phyloP scores from a whole-genome alignment of 805 yeast species.

The Metschnikowia hibisci region DNA sequence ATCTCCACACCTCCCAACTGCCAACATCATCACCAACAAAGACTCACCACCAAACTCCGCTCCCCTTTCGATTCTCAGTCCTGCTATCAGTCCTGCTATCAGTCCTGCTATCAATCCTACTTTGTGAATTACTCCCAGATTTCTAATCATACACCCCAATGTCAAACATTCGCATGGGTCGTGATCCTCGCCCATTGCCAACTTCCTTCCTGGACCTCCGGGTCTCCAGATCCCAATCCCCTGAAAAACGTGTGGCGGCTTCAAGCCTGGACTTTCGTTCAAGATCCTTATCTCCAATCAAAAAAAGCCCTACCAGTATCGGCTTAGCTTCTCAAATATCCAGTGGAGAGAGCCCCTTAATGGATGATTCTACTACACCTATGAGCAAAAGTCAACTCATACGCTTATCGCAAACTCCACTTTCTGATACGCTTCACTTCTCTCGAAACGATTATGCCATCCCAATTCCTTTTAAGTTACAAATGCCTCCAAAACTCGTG shows the following conservation, averaged over 20 bases:
- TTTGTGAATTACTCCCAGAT: not conserved
- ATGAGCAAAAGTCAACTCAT: slow-evolving; percentile 25
- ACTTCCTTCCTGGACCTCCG: not conserved
- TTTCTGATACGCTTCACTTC: slow-evolving; percentile 36
- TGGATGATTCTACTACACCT: slow-evolving; percentile 24
- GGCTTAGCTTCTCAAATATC: slow-evolving; percentile 19
- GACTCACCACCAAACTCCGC: too few relatives aligned
- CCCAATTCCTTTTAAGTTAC: slow-evolving; percentile 41
- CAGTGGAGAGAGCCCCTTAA: slow-evolving; percentile 8
- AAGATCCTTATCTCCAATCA: slow-evolving; percentile 34
- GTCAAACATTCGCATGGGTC: not conserved
- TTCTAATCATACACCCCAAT: not conserved
- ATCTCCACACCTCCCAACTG: too few relatives aligned
- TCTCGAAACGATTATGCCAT: slow-evolving; percentile 28
- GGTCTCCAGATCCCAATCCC: not conserved
- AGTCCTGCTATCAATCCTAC: too few relatives aligned
- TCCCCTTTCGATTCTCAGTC: too few relatives aligned
- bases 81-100: too few relatives aligned
- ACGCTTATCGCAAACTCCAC: slow-evolving; percentile 31
- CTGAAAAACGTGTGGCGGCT: not conserved
- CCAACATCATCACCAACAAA: too few relatives aligned
- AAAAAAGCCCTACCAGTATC: slow-evolving; percentile 24
- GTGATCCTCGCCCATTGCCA: slow-evolving; percentile 1
- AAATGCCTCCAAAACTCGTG: slow-evolving; percentile 39
- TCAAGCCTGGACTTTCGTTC: slow-evolving; percentile 23